Conservation (phyloP, 352 stramenopile species). For the Pythium rishiriense region DNA sequence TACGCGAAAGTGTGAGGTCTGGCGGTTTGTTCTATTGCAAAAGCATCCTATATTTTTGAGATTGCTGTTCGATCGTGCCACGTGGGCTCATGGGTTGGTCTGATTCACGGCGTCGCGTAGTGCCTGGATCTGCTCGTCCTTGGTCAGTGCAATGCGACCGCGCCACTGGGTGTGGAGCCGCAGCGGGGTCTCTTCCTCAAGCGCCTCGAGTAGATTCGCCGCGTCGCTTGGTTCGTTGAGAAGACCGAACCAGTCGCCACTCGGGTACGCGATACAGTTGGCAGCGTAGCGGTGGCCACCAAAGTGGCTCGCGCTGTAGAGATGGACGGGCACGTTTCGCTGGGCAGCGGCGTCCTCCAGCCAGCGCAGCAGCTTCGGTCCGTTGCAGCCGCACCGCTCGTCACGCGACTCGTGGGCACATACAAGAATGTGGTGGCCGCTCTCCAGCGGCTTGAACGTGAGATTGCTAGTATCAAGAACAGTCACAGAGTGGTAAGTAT, state of each 20-base stretch:
- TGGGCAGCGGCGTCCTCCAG: slow-evolving; percentile 43
- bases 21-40: too few relatives aligned
- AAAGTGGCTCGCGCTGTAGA: slow-evolving; percentile 72
- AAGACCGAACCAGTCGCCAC: slow-evolving; percentile 75
- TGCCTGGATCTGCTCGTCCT: slow-evolving; percentile 48
- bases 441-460: slow-evolving; percentile 36
- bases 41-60: too few relatives aligned
- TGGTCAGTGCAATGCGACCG: slow-evolving; percentile 55
- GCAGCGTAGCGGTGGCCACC: slow-evolving; percentile 74
- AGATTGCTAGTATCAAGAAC: slow-evolving; percentile 42
- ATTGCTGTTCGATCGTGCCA: too few relatives aligned
- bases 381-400: slow-evolving; percentile 71
- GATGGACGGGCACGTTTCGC: slow-evolving; percentile 34
- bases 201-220: slow-evolving; percentile 38
- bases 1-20: too few relatives aligned
- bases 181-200: slow-evolving; percentile 45
- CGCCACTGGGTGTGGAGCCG: slow-evolving; percentile 58
- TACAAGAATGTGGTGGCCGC: slow-evolving; percentile 63
- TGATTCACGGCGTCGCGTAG: slow-evolving; percentile 38
- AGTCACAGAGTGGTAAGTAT: background rate
- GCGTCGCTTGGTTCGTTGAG: slow-evolving; percentile 61
- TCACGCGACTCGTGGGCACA: slow-evolving; percentile 65
- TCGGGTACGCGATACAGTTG: slow-evolving; percentile 73
- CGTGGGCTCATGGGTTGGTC: too few relatives aligned
- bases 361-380: slow-evolving; percentile 68